Evolutionary conservation across 768 basidiomycete species (phyloP), one percentile per base, ranked within the genome.

Genomic region (Melanogaster broomeanus): DNA sequence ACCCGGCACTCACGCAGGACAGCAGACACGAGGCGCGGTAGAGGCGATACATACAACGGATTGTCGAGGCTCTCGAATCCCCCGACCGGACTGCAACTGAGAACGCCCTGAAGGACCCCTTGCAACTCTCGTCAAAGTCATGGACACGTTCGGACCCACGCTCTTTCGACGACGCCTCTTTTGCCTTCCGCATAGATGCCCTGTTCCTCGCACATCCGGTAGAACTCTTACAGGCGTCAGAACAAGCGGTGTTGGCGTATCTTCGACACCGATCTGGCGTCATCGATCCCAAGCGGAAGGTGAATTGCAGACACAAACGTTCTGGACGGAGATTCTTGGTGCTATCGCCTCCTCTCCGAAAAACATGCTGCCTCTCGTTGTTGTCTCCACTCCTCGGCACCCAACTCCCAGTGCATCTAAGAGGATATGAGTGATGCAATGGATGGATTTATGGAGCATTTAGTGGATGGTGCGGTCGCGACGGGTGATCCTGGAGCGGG

Each of bases 171-270:
- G 74, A 83, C 35, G 56, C 33, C 5, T 54, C 61, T 6, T 72
- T 83, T 40, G 61, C 78, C 6, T 56, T 72, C 62, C 65, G 66
- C 31, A 61, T 81, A 11, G 84, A 88, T 55, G 58, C 56, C 3
- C 65, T 81, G 6, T 62, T 82, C 16, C 48, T 58, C 3, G 48
- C 65, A 13, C 66, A 81, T 48, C 65, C 77, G 2, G 65, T 70
- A 42, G 59, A 58, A 3, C 65, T 85, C 16, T 58, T 84, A 47
- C 61, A 51, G 5, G 53, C 66, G 2, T 76, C 76, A 1, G 76
- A 79, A 0, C 44, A 69, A 2, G 67, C 85, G 0, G 64, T 87
- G 5, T 65, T 81, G 3, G 68, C 75, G 0, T 89, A 88, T 55
- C 70, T 90, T 22, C 45, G n/a, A 22, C 42, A 61, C 16, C 61